Evolutionary conservation across 257 asterid genomes (phyloP).

Genomic region (Schizonepeta tenuifolia): DNA sequence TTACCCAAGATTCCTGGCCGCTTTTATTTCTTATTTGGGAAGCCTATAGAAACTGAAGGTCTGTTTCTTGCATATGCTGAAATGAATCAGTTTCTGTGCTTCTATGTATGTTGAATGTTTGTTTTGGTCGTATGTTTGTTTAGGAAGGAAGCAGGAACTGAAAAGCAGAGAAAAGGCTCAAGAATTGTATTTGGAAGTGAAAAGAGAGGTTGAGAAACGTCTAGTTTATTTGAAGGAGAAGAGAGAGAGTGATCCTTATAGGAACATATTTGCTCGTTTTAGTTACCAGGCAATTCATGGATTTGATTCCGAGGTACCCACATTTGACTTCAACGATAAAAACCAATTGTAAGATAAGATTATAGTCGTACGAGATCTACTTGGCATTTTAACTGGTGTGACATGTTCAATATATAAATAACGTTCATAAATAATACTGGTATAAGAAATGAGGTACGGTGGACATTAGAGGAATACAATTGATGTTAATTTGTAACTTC

Average conservation of each 20-base stretch:
- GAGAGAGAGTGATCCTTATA: conserved; percentile 69
- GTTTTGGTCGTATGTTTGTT: conserved; percentile 5
- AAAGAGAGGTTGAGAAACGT: conserved; percentile 66
- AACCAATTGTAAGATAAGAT: not conserved
- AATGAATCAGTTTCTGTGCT: not conserved
- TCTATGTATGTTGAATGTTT: not conserved
- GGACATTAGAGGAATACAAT: no score
- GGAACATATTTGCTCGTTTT: conserved; percentile 64
- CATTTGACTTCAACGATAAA: conserved; percentile 47
- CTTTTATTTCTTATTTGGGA: conserved; percentile 77
- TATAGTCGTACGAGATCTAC: not conserved
- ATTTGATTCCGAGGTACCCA: conserved; percentile 70
- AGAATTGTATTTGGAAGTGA: conserved; percentile 72
- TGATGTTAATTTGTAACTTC: no score
- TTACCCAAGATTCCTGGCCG: conserved; percentile 89
- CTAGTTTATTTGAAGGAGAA: conserved; percentile 68
- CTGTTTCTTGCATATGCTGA: not conserved
- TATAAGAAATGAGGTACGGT: no score
- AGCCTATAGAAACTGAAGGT: conserved; percentile 91
- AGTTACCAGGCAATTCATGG: conserved; percentile 71
- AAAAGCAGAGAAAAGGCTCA: conserved; percentile 64
- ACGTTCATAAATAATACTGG: no score
- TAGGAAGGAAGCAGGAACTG: conserved; percentile 74
- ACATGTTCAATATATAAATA: no score
- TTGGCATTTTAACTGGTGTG: not conserved